These are phyloP conservation scores for Alternaria atra DNA, from an alignment of 2,329 filamentous ascomycete species.

Conservation along the genomic window DNA sequence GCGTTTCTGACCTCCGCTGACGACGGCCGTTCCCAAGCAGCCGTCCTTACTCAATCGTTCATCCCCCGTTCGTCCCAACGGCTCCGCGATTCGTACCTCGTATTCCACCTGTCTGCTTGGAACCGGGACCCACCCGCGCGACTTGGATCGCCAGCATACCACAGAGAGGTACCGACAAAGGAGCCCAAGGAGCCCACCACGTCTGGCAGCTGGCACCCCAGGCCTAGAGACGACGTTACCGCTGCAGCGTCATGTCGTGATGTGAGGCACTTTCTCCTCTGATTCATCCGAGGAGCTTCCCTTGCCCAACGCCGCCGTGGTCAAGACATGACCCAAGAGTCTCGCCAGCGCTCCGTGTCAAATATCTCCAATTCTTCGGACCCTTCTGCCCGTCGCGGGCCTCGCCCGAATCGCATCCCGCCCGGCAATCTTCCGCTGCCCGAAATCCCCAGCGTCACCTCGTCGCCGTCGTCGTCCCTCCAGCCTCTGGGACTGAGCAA, in stretches of 20 bases:
- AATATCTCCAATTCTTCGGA: constrained; percentile 41
- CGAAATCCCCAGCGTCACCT: constrained; percentile 31
- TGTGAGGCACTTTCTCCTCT: constrained; percentile 24
- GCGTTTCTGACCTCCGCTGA: constrained; percentile 15
- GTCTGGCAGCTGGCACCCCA: neutral
- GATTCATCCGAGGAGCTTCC: constrained; percentile 30
- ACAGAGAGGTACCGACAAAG: constrained; percentile 6
- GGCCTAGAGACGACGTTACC: constrained; percentile 14
- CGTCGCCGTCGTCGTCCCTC: constrained; percentile 41
- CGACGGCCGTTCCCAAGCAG: constrained; percentile 2
- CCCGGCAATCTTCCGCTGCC: constrained; percentile 30
- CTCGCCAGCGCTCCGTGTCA: constrained; percentile 46
- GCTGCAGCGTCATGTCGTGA: constrained; percentile 39
- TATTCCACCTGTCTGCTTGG: constrained; percentile 15
- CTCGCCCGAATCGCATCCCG: constrained; percentile 36
- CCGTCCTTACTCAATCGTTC: neutral
- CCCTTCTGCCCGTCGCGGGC: constrained; percentile 28
- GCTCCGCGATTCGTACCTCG: constrained; percentile 5
- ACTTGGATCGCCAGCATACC: constrained; percentile 10
- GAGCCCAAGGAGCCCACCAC: constrained; percentile 10
- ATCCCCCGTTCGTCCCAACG: constrained; percentile 8
- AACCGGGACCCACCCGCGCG: constrained; percentile 12
- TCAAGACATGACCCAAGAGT: constrained; percentile 41
- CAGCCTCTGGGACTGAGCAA: constrained; percentile 45
- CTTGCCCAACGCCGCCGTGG: constrained; percentile 5